These are phyloP conservation scores for Salix viminalis DNA, from an alignment of 345 rosid species.

Conservation along the genomic window DNA sequence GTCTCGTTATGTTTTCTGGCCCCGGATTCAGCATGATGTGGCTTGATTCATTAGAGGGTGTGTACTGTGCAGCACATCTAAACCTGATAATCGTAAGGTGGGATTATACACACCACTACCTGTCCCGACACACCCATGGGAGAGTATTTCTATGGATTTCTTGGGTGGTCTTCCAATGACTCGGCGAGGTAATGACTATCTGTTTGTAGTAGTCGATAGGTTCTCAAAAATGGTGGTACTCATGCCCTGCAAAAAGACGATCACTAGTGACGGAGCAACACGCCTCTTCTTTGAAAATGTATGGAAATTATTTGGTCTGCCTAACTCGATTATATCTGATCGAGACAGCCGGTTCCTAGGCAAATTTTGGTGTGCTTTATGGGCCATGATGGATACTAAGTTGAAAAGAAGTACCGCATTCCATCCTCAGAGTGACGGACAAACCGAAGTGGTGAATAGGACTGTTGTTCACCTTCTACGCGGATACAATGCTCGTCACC, in stretches of 20 bases:
- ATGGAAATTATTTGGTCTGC: not conserved
- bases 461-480: not conserved
- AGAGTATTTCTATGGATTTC: not conserved
- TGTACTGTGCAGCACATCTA: not conserved
- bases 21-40: not conserved
- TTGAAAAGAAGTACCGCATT: not conserved
- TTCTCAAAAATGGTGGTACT: not conserved
- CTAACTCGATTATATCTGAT: not conserved
- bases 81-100: not conserved
- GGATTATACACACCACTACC: not conserved
- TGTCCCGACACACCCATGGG: not conserved
- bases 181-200: not conserved
- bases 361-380: not conserved
- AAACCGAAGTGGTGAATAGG: not conserved
- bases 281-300: not conserved
- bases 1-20: not conserved
- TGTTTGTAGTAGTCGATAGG: not conserved
- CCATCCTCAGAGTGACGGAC: not conserved
- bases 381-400: not conserved
- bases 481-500: not conserved
- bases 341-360: not conserved
- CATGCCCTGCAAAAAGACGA: not conserved
- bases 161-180: not conserved
- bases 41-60: not conserved
- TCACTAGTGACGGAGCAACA: not conserved